Evolutionary conservation across 2,329 filamentous ascomycete genomes (phyloP), one percentile per base, ranked within the genome.

Genomic region (Colletotrichum sp.): DNA sequence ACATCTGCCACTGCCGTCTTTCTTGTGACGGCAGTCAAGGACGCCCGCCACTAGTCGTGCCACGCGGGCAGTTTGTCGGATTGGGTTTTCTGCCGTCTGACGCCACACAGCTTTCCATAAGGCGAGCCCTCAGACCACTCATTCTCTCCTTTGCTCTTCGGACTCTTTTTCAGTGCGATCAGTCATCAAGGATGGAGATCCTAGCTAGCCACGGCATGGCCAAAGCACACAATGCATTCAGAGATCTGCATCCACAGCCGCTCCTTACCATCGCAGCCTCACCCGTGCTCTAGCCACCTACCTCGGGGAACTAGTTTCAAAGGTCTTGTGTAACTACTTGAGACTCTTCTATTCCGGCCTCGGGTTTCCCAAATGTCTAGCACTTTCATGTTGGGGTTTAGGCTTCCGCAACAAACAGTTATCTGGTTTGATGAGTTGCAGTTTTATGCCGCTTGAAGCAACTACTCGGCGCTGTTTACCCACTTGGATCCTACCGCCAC

Each of bases 241-340:
- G 36, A 39, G 2, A 44, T n/a, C 10, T 8, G 18, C 18, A n/a
- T 44, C 1, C 18, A 12, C 6, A 21, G 9, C 18, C 18, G 39
- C 18, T 52, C n/a, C 6, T 52, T 13, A 52, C 10, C 6, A 24
- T 5, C 1, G 44, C 2, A 24, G 10, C 44, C 3, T 21, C n/a
- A 52, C 4, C 44, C 44, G 2, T 52, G 12, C 10, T 52, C 10
- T 52, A 52, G 44, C 44, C n/a, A 8, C 8, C n/a, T 2, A 21
- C n/a, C 3, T 21, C 6, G 1, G n/a, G 6, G n/a, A 52, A 0
- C 1, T 18, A 21, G 6, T 10, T 3, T 49, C 1, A 49, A 10
- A 21, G 0, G 44, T 52, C 44, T 52, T 13, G 0, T 2, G n/a
- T 13, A 52, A 52, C 3, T 24, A 52, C 1, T 52, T 52, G n/a